These are phyloP conservation scores for Kodamaea derodonti DNA, from an alignment of 1,139 yeast genomes.

Conservation along the genomic window DNA sequence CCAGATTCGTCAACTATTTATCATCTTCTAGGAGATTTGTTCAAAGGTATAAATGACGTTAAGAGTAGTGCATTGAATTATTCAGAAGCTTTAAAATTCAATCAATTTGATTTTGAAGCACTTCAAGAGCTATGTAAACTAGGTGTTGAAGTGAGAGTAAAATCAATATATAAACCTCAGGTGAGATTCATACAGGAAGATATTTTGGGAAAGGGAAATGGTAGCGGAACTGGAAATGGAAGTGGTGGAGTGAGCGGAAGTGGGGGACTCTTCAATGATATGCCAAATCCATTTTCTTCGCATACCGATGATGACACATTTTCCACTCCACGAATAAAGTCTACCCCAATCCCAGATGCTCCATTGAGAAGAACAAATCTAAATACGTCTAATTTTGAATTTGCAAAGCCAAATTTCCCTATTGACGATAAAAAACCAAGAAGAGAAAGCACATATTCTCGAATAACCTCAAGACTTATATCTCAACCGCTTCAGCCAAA, in stretches of 20 bases:
- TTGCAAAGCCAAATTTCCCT: conserved; percentile 35
- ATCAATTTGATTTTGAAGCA: conserved; percentile 87
- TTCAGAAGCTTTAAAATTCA: conserved; percentile 62
- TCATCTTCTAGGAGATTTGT: conserved; percentile 69
- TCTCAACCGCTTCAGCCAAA: conserved; percentile 35
- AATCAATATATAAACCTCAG: conserved; percentile 48
- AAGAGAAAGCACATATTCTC: conserved; percentile 36
- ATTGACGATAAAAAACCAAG: conserved; percentile 17
- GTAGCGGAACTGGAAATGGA: neutral
- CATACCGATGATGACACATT: conserved; percentile 24
- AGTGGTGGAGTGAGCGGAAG: neutral
- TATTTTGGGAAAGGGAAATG: conserved; percentile 6
- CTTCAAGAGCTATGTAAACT: conserved; percentile 70
- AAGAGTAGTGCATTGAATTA: conserved; percentile 66
- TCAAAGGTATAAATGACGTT: conserved; percentile 46
- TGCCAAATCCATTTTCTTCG: conserved; percentile 7
- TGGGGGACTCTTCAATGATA: conserved; percentile 5
- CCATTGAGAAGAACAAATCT: conserved; percentile 47
- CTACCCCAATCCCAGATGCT: conserved; percentile 47
- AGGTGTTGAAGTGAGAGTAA: conserved; percentile 65
- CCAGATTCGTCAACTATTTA: conserved; percentile 70
- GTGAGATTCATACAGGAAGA: conserved; percentile 8
- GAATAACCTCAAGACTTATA: conserved; percentile 51
- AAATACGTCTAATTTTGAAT: conserved; percentile 23
- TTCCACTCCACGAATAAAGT: conserved; percentile 45